A percentile compares a stretch with the other conserved stretches of the same genome.
These are phyloP conservation scores for Anthoceros angustus DNA, from an alignment of 225 moss, liverwort and hornwort species.

Conservation along the genomic window DNA sequence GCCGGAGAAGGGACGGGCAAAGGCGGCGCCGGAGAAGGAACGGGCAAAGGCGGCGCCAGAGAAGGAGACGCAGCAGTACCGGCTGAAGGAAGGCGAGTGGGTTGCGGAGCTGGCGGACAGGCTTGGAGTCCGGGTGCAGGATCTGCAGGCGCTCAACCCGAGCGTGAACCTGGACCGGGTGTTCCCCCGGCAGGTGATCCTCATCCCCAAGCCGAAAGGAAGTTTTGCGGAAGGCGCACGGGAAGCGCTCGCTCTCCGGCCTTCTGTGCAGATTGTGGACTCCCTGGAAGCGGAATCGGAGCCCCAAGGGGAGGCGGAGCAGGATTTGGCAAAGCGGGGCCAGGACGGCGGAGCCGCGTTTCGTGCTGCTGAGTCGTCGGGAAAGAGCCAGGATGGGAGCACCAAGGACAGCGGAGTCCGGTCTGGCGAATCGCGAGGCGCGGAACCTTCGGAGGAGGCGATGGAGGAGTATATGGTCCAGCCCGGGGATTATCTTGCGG, in stretches of 20 bases:
- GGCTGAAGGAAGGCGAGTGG: slow-evolving; percentile 1
- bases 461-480: not conserved
- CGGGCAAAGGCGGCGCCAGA: not conserved
- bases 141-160: not conserved
- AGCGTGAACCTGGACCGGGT: not conserved
- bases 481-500: not conserved
- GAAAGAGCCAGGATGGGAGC: too few relatives aligned
- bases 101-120: not conserved
- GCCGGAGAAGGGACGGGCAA: not conserved
- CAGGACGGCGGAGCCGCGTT: too few relatives aligned
- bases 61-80: not conserved
- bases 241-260: not conserved
- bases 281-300: not conserved
- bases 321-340: too few relatives aligned
- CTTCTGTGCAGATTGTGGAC: not conserved
- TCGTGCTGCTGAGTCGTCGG: too few relatives aligned
- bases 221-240: not conserved
- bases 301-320: too few relatives aligned
- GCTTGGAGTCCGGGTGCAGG: not conserved
- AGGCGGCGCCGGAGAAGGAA: not conserved
- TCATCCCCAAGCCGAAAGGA: not conserved
- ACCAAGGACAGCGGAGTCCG: too few relatives aligned
- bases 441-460: not conserved
- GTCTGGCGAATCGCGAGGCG: not conserved
- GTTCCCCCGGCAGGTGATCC: not conserved